These are phyloP conservation scores for Exophiala bonariae DNA, from an alignment of 2,329 filamentous ascomycete species.

Conservation along the genomic window DNA sequence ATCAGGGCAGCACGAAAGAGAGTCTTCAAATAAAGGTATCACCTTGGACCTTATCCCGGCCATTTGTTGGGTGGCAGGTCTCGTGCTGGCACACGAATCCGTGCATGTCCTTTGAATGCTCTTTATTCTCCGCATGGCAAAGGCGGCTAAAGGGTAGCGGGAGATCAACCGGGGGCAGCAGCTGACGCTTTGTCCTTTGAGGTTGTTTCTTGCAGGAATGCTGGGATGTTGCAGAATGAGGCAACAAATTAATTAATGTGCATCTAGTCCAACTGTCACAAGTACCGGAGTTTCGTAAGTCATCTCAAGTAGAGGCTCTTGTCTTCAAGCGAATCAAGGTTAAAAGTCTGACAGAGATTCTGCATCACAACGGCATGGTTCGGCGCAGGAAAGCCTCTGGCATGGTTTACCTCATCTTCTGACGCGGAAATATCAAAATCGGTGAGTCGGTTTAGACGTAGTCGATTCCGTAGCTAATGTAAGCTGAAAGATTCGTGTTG, in stretches of 20 bases:
- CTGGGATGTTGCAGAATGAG: background rate
- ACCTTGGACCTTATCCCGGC: background rate
- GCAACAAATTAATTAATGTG: background rate
- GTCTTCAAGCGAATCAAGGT: background rate
- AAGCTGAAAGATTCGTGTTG: constrained; percentile 5
- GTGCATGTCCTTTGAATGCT: background rate
- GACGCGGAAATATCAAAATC: constrained; percentile 3
- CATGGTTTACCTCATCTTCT: background rate
- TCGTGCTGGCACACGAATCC: background rate
- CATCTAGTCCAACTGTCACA: background rate
- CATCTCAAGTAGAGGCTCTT: background rate
- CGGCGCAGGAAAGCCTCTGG: background rate
- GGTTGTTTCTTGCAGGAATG: background rate
- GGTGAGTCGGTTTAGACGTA: background rate
- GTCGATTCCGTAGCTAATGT: constrained; percentile 1
- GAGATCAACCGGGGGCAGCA: background rate
- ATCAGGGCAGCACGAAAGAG: background rate
- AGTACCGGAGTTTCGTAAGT: background rate
- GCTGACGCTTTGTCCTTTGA: background rate
- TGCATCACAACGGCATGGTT: background rate
- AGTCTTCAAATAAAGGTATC: background rate
- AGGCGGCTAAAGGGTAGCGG: background rate
- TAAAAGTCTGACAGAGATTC: background rate
- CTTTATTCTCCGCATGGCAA: background rate
- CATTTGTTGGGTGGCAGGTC: background rate